Evolutionary conservation across 192 early-diverging fungal genomes (phyloP).

Genomic region (Radiomyces spectabilis): DNA sequence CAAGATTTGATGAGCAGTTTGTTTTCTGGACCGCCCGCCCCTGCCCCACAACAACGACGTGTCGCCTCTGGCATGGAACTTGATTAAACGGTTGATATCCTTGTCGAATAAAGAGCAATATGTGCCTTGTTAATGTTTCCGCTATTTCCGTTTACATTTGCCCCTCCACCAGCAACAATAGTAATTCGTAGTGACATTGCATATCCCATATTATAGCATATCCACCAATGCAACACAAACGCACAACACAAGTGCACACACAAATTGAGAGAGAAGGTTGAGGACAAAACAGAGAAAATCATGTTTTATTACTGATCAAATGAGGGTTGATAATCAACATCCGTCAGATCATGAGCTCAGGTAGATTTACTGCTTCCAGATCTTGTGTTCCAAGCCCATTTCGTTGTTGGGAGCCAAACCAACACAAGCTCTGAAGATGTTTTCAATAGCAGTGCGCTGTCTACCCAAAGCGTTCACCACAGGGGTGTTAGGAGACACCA

Average conservation of each 20-base stretch:
- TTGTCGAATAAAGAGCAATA: neutral
- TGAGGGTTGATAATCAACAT: neutral
- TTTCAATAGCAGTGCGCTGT: constrained; percentile 96
- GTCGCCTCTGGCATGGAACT: constrained; percentile 13
- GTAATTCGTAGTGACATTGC: too few species aligned
- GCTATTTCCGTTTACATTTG: neutral
- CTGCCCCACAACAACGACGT: neutral
- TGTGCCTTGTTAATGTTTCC: neutral
- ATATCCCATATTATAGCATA: too few species aligned
- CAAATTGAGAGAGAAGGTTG: too few species aligned
- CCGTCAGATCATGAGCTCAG: neutral
- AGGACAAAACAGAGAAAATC: too few species aligned
- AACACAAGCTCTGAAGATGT: constrained; percentile 95
- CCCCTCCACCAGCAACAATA: too few species aligned
- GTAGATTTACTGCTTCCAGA: constrained; percentile 26
- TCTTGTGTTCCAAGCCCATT: constrained; percentile 92
- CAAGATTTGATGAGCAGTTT: constrained; percentile 46
- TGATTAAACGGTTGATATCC: neutral
- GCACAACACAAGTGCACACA: too few species aligned
- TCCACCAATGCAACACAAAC: too few species aligned
- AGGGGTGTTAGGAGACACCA: constrained; percentile 88
- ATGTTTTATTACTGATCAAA: neutral
- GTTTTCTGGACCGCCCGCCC: constrained; percentile 30
- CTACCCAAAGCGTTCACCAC: constrained; percentile 94
- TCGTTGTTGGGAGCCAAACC: constrained; percentile 94